Evolutionary conservation across 192 early-diverging fungal genomes (phyloP).

Genomic region (Spinellus fusiger): DNA sequence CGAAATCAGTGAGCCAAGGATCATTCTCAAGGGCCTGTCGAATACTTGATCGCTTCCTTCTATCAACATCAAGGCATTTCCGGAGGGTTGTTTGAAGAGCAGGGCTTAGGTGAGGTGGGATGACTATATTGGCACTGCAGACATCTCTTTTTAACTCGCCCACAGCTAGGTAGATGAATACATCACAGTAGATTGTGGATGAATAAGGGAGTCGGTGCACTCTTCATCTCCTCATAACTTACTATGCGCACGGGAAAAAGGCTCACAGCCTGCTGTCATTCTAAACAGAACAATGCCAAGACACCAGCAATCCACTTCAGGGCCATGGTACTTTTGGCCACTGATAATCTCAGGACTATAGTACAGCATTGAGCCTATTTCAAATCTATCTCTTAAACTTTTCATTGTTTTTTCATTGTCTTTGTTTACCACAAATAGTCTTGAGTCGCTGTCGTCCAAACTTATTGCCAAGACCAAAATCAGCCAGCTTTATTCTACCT

Average conservation of each 20-base stretch:
- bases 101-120: conserved; percentile 35
- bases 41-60: conserved; percentile 34
- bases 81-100: conserved; percentile 36
- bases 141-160: conserved; percentile 48
- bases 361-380: conserved; percentile 76
- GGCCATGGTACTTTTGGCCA: conserved; percentile 85
- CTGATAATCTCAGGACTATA: conserved; percentile 87
- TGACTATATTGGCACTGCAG: conserved; percentile 30
- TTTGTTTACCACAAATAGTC: conserved; percentile 78
- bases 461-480: conserved; percentile 88
- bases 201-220: neutral
- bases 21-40: conserved; percentile 35
- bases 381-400: neutral
- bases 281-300: conserved; percentile 88
- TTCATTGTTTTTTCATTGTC: neutral
- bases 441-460: conserved; percentile 64
- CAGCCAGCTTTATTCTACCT: conserved; percentile 78
- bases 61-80: conserved; percentile 39
- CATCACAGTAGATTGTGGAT: neutral
- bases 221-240: neutral
- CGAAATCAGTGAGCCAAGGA: conserved; percentile 40
- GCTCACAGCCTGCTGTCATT: conserved; percentile 55
- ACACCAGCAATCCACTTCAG: conserved; percentile 96
- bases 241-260: conserved; percentile 41
- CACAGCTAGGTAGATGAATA: conserved; percentile 24